Evolutionary conservation across 805 yeast species (phyloP).

Genomic region (Ogataea minuta): DNA sequence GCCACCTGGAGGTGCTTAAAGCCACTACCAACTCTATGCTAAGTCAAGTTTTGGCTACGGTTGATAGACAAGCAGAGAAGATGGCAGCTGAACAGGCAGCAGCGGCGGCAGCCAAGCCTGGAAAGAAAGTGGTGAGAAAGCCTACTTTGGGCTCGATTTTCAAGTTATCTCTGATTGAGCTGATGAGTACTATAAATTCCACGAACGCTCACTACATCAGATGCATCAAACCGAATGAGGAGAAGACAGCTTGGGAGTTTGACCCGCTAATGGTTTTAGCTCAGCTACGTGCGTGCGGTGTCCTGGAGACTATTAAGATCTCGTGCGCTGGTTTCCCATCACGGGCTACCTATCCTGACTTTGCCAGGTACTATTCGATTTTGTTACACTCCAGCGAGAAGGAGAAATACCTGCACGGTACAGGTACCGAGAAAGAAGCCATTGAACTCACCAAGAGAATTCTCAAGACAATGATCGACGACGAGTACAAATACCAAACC

Average conservation of each 20-base stretch:
- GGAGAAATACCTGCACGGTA: slow-evolving; percentile 53
- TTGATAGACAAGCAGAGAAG: slow-evolving; percentile 56
- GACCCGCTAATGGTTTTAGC: slow-evolving; percentile 93
- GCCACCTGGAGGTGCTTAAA: slow-evolving; percentile 82
- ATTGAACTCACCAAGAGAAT: slow-evolving; percentile 67
- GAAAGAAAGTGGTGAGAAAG: slow-evolving; percentile 53
- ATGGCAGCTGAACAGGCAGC: slow-evolving; percentile 35
- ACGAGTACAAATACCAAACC: slow-evolving; percentile 71
- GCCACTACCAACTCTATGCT: slow-evolving; percentile 66
- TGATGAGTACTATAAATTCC: slow-evolving; percentile 89
- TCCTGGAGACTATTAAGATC: slow-evolving; percentile 90
- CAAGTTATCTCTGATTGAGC: slow-evolving; percentile 85
- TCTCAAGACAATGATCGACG: slow-evolving; percentile 61
- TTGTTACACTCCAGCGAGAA: slow-evolving; percentile 71
- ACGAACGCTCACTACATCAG: slow-evolving; percentile 96
- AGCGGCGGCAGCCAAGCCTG: slow-evolving; percentile 33
- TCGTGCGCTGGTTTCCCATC: slow-evolving; percentile 99
- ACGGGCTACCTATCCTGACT: slow-evolving; percentile 91
- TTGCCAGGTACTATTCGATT: slow-evolving; percentile 84
- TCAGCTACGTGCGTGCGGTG: slow-evolving; percentile 98
- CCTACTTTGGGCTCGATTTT: slow-evolving; percentile 95
- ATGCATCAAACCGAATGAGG: slow-evolving; percentile 95
- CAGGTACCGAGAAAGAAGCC: slow-evolving; percentile 54
- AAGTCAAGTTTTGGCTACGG: slow-evolving; percentile 58
- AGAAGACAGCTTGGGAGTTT: slow-evolving; percentile 92